Evolutionary conservation across 805 yeast genomes (phyloP), one percentile per base, ranked within the genome.

Genomic region (Spathaspora arborariae): DNA sequence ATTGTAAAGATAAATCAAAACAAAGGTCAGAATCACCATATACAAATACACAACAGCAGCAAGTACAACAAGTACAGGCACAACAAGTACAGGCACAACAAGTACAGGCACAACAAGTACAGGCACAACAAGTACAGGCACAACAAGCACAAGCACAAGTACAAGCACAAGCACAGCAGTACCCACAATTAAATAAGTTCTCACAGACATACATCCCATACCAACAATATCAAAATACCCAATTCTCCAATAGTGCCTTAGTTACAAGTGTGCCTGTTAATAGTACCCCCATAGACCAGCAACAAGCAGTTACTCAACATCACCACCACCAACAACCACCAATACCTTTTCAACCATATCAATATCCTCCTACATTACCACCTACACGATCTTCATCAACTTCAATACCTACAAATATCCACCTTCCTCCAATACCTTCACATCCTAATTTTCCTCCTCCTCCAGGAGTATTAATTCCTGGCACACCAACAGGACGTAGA

Each of bases 401-500:
- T 30, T 30, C 35, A n/a, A 13, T 15, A 3, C 40, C 27, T 13
- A n/a, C 18, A 3, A 22, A 37, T 20, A 22, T 22, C n/a, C 27
- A 21, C 7, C 40, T 22, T 37, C 40, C 40, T n/a, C 40, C 40
- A 10, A 37, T 37, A 20, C 40, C 35, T n/a, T 30, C 40, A 11
- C 43, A 22, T 19, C 37, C 43, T 5, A n/a, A 22, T n/a, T 20
- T 33, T 5, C 37, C 43, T 5, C 43, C 43, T 11, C 43, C 36
- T 13, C 40, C 27, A 10, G 39, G 20, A 2, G 40, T 22, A 16
- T n/a, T 21, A 2, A 21, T 37, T 15, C 16, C 35, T n/a, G 35
- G 18, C n/a, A 30, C 5, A 13, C 4, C 8, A 13, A 22, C 21
- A 4, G 16, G 22, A 8, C 34, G 37, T 7, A 30, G 24, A 13